phyloP scores from a whole-genome alignment of 1,139 yeast genomes.

The Meyerozyma carpophila region DNA sequence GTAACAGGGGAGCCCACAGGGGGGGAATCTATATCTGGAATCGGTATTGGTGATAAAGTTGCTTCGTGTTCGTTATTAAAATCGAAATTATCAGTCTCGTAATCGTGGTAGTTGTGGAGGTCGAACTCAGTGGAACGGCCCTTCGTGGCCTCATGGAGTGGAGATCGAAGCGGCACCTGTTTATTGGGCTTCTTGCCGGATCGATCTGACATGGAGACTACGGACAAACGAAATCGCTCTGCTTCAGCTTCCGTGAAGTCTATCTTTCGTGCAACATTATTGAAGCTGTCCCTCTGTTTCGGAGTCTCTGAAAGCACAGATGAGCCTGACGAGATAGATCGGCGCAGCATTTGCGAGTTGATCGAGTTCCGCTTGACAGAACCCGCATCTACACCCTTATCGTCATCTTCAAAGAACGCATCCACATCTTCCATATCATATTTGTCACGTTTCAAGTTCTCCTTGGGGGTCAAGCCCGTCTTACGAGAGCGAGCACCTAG shows the following conservation, averaged over 20 bases:
- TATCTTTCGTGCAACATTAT: constrained; percentile 30
- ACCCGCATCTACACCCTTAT: constrained; percentile 17
- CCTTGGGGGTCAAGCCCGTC: constrained; percentile 51
- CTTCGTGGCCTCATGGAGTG: constrained; percentile 20
- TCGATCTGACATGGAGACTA: constrained; percentile 20
- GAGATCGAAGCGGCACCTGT: constrained; percentile 31
- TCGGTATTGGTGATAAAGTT: neutral
- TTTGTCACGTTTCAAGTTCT: constrained; percentile 53
- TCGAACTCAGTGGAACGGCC: neutral
- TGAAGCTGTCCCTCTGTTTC: constrained; percentile 9
- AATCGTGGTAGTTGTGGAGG: constrained; percentile 5
- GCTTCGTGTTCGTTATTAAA: constrained; percentile 3
- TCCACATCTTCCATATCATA: constrained; percentile 77
- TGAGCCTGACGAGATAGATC: neutral
- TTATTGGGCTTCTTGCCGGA: constrained; percentile 15
- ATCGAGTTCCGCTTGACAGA: constrained; percentile 1
- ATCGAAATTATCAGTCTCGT: constrained; percentile 8
- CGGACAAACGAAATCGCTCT: constrained; percentile 29
- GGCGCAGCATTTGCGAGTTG: neutral
- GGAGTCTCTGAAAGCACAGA: neutral
- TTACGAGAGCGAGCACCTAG: constrained; percentile 55
- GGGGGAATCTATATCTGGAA: neutral
- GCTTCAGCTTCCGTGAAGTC: constrained; percentile 36
- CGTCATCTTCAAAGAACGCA: constrained; percentile 59
- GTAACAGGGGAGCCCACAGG: neutral